Conservation (phyloP, 169 alveolate genomes). For the Babesia ovata region DNA sequence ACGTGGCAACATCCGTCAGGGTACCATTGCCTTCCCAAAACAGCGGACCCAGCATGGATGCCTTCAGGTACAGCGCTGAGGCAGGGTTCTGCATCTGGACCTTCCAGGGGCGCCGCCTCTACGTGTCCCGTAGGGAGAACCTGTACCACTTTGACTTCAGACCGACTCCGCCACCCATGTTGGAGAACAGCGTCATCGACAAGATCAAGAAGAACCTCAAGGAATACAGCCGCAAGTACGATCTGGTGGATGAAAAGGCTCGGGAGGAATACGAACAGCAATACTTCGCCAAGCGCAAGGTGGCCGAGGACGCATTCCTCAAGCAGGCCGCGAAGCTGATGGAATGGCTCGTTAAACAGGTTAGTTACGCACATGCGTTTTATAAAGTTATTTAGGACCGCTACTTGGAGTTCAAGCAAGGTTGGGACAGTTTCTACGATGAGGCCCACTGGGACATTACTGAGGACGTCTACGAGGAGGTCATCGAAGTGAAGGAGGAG, state of each 20-base stretch:
- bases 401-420: slow-evolving; percentile 62
- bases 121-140: slow-evolving; percentile 79
- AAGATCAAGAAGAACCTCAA: slow-evolving; percentile 84
- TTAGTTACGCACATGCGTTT: slow-evolving; percentile 15
- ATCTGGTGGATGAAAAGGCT: slow-evolving; percentile 79
- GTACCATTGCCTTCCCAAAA: slow-evolving; percentile 66
- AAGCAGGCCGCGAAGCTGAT: slow-evolving; percentile 43
- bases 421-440: slow-evolving; percentile 72
- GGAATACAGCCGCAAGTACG: slow-evolving; percentile 79
- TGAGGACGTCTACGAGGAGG: slow-evolving; percentile 65
- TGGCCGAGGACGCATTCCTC: slow-evolving; percentile 67
- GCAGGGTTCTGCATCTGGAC: slow-evolving; percentile 87
- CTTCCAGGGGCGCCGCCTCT: slow-evolving; percentile 85
- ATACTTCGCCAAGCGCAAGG: slow-evolving; percentile 71
- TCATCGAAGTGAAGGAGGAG: slow-evolving; percentile 64
- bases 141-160: slow-evolving; percentile 86
- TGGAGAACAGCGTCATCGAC: slow-evolving; percentile 77
- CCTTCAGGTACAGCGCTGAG: slow-evolving; percentile 79
- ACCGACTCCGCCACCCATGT: slow-evolving; percentile 87
- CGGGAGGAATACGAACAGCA: slow-evolving; percentile 74
- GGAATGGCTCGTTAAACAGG: slow-evolving; percentile 72
- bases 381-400: slow-evolving; percentile 25
- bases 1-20: slow-evolving; percentile 79
- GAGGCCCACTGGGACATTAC: slow-evolving; percentile 74
- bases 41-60: slow-evolving; percentile 51